These are phyloP conservation scores for Cavenderia fasciculata DNA, from an alignment of 78 protist genomes.

Conservation along the genomic window DNA sequence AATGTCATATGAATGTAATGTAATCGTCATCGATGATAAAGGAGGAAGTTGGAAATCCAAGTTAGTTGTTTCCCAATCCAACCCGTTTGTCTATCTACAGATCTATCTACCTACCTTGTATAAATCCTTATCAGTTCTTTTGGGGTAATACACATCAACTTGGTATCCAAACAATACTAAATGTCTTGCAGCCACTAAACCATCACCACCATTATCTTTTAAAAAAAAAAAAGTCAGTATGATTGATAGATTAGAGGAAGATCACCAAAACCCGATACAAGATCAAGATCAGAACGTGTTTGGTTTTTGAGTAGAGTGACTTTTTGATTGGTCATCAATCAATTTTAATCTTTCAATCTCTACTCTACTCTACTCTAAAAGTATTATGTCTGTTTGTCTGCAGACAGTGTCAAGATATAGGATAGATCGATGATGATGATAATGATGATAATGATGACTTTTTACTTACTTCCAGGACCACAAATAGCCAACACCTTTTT, in stretches of 20 bases:
- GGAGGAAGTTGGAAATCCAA: too few relatives aligned
- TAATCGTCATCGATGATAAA: too few relatives aligned
- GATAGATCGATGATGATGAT: not conserved
- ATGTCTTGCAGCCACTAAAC: conserved; percentile 93
- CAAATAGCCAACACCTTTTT: conserved; percentile 48
- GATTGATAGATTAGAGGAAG: not conserved
- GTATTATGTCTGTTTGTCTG: too few relatives aligned
- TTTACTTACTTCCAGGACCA: conserved; percentile 75
- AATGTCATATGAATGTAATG: too few relatives aligned
- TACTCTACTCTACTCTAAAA: too few relatives aligned
- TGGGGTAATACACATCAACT: conserved; percentile 86
- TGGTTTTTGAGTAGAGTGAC: too few relatives aligned
- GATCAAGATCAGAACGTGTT: not conserved
- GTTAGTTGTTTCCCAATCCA: too few relatives aligned
- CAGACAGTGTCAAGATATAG: not conserved
- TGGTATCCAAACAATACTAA: conserved; percentile 83
- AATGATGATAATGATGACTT: not conserved
- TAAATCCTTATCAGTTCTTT: conserved; percentile 66
- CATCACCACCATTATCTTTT: conserved; percentile 97
- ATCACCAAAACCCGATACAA: too few relatives aligned
- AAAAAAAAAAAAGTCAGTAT: not conserved
- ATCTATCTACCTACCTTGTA: conserved; percentile 30
- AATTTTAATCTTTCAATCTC: too few relatives aligned
- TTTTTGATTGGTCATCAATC: too few relatives aligned
- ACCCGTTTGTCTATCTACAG: too few relatives aligned